phyloP scores from a whole-genome alignment of 1,139 yeast genomes.

The Hyphopichia burtonii region DNA sequence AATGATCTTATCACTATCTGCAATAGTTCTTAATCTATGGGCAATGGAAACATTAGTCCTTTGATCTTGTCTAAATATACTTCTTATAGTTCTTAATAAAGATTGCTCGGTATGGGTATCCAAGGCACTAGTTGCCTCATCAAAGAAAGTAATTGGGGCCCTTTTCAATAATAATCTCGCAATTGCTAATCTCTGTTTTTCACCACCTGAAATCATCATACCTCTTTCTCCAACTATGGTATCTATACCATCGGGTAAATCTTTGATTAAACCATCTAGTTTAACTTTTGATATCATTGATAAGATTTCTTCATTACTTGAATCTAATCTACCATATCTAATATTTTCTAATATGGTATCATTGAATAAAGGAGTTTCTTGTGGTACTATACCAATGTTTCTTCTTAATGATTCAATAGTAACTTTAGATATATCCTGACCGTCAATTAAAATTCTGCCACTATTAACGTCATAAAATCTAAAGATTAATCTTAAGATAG shows the following conservation, averaged over 20 bases:
- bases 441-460: constrained; percentile 84
- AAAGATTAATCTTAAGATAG: constrained; percentile 78
- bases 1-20: constrained; percentile 91
- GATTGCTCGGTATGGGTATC: constrained; percentile 96
- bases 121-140: constrained; percentile 94
- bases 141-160: constrained; percentile 90
- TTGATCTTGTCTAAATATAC: constrained; percentile 53
- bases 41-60: constrained; percentile 90
- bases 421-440: constrained; percentile 79
- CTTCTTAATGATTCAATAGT: constrained; percentile 73
- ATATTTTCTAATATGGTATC: constrained; percentile 87
- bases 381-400: constrained; percentile 92
- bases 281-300: constrained; percentile 69
- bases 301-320: constrained; percentile 70
- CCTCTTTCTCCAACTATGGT: constrained; percentile 99
- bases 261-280: constrained; percentile 58
- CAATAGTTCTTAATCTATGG: constrained; percentile 88
- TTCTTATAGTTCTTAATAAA: constrained; percentile 67
- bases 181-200: constrained; percentile 91
- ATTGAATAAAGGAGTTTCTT: constrained; percentile 93
- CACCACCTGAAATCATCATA: constrained; percentile 98
- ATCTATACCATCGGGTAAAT: constrained; percentile 78
- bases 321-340: constrained; percentile 77
- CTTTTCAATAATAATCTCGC: constrained; percentile 81
- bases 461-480: constrained; percentile 81